A percentile compares a stretch with the other conserved stretches of the same genome.
phyloP scores from a whole-genome alignment of 2,329 filamentous ascomycete genomes.

The Polychaeton citri region DNA sequence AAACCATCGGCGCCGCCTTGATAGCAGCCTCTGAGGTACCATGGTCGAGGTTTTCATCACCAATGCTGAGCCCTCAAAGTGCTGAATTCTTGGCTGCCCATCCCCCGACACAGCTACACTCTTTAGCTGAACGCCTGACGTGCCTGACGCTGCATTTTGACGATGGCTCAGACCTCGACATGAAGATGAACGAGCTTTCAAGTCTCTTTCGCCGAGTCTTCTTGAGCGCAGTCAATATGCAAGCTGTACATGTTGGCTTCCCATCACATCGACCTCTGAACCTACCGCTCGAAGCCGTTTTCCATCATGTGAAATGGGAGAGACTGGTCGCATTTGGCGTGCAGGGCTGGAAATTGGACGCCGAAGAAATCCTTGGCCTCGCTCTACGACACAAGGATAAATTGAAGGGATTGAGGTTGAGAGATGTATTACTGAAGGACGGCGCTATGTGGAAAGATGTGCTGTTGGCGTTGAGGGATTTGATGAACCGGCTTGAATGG shows the following conservation, averaged over 20 bases:
- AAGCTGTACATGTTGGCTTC: slow-evolving; percentile 52
- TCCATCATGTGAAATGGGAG: slow-evolving; percentile 49
- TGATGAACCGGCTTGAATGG: slow-evolving; percentile 46
- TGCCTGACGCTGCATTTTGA: slow-evolving; percentile 53
- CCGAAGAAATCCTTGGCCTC: slow-evolving; percentile 47
- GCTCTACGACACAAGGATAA: slow-evolving; percentile 42
- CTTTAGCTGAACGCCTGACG: slow-evolving; percentile 43
- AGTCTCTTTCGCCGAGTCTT: slow-evolving; percentile 46
- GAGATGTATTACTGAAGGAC: slow-evolving; percentile 47
- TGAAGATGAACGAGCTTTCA: slow-evolving; percentile 45
- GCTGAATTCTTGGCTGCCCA: slow-evolving; percentile 38
- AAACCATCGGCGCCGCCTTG: slow-evolving; percentile 44
- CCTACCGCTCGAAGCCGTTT: slow-evolving; percentile 46
- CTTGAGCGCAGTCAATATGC: slow-evolving; percentile 44
- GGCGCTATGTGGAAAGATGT: slow-evolving; percentile 50
- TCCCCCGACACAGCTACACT: slow-evolving; percentile 34
- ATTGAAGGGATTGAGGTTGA: slow-evolving; percentile 45
- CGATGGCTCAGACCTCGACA: slow-evolving; percentile 42
- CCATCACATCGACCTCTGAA: slow-evolving; percentile 43
- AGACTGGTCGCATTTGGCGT: slow-evolving; percentile 51
- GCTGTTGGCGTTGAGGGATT: slow-evolving; percentile 40
- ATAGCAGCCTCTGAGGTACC: slow-evolving; percentile 39
- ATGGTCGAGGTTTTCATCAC: slow-evolving; percentile 47
- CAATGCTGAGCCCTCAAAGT: slow-evolving; percentile 48
- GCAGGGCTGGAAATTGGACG: slow-evolving; percentile 48